A percentile compares a stretch with the other conserved stretches of the same genome.
Conservation (phyloP, 139 green algal species). For the Asterochloris sp. region DNA sequence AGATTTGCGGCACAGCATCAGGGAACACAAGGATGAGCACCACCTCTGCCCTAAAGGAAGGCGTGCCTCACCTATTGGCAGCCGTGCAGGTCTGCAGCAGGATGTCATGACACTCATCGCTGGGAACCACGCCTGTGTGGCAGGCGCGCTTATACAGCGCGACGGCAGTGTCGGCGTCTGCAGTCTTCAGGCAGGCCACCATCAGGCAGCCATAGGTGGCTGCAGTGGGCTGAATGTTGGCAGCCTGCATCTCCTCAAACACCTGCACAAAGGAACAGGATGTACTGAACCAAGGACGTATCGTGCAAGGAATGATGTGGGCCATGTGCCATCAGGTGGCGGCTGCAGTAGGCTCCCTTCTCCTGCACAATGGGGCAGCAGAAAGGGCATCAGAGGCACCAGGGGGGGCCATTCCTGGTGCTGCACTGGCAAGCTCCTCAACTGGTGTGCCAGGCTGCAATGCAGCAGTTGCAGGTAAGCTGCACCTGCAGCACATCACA, state of each 20-base stretch:
- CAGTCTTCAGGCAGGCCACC: conserved; percentile 29
- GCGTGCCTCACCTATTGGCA: conserved; percentile 18
- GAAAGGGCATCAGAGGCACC: background rate
- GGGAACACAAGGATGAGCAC: background rate
- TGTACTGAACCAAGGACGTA: background rate
- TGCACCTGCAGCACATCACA: too few relatives aligned
- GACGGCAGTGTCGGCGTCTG: conserved; percentile 44
- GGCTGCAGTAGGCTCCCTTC: background rate
- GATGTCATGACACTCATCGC: conserved; percentile 55
- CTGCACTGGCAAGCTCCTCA: background rate
- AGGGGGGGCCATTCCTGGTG: background rate
- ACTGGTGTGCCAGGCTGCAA: too few relatives aligned
- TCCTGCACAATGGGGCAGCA: background rate
- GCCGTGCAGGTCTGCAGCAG: conserved; percentile 48
- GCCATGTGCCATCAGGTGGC: background rate
- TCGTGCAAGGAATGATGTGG: background rate
- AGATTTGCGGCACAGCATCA: background rate
- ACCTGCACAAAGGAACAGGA: conserved; percentile 12
- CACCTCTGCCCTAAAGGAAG: background rate
- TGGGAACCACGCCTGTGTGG: conserved; percentile 35
- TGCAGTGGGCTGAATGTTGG: conserved; percentile 34
- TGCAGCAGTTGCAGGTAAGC: too few relatives aligned
- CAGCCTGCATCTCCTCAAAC: conserved; percentile 38
- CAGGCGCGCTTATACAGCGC: conserved; percentile 42
- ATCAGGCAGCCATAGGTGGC: conserved; percentile 65